A percentile compares a stretch with the other conserved stretches of the same genome.
Conservation (phyloP, 495 filamentous ascomycete species). For the Lichenothelia convexa region DNA sequence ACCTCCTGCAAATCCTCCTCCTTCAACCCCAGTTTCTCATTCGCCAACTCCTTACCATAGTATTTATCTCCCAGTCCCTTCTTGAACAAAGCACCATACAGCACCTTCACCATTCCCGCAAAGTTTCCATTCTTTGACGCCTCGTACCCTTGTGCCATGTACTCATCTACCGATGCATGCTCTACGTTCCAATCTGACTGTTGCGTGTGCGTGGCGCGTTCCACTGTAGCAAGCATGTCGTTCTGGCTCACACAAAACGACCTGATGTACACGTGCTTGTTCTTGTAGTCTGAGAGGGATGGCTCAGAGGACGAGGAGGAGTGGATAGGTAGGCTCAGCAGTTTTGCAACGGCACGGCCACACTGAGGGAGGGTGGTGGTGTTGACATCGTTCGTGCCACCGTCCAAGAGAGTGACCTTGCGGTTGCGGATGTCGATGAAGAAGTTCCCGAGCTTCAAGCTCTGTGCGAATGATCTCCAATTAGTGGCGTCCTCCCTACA, state of each 20-base stretch:
- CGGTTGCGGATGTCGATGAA: neutral
- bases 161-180: neutral
- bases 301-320: neutral
- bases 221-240: neutral
- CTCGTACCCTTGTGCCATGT: neutral
- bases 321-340: neutral
- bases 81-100: neutral
- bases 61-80: neutral
- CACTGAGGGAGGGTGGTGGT: neutral
- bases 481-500: no score
- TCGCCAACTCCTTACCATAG: conserved; percentile 5
- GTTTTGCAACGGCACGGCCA: neutral
- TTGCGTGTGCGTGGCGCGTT: neutral
- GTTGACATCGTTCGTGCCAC: neutral
- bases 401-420: neutral
- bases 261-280: neutral
- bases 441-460: neutral
- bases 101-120: neutral
- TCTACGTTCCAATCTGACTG: neutral
- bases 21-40: conserved; percentile 7
- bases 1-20: conserved; percentile 8
- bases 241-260: neutral
- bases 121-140: neutral
- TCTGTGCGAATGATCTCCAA: neutral
- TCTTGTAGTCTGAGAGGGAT: neutral